Evolutionary conservation across 192 early-diverging fungal genomes (phyloP).

Genomic region (Backusella tarrabulga): DNA sequence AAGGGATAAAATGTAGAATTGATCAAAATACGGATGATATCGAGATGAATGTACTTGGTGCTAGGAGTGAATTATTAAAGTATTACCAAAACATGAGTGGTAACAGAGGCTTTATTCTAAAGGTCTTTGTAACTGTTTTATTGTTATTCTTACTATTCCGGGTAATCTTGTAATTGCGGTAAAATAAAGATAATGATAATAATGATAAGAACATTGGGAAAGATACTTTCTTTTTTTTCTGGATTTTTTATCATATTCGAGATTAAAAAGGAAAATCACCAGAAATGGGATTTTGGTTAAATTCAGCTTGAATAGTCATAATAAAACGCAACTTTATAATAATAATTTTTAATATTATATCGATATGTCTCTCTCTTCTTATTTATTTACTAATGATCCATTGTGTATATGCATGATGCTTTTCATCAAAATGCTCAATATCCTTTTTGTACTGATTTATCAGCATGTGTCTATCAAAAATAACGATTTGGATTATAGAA

Average conservation of each 20-base stretch:
- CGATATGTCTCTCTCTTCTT: background rate
- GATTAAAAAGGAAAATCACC: background rate
- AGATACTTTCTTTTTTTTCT: background rate
- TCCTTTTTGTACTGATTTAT: background rate
- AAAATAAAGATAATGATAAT: constrained; percentile 36
- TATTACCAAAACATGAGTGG: constrained; percentile 91
- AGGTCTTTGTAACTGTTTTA: constrained; percentile 88
- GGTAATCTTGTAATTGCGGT: constrained; percentile 14
- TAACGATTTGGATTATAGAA: background rate
- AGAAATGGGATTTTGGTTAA: background rate
- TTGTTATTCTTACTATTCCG: constrained; percentile 83
- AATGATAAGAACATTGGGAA: background rate
- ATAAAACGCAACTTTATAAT: too few relatives aligned
- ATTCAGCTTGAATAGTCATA: too few relatives aligned
- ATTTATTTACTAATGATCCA: too few relatives aligned
- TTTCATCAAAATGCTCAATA: background rate
- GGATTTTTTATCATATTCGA: background rate
- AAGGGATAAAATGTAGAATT: constrained; percentile 53
- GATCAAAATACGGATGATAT: constrained; percentile 93
- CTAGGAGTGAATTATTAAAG: constrained; percentile 86
- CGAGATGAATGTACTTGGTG: constrained; percentile 87
- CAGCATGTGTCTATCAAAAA: background rate
- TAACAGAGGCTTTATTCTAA: constrained; percentile 95
- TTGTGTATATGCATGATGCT: background rate
- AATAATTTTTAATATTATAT: too few relatives aligned